Base-by-base conservation (phyloP, 176 grass and related monocot species). In the Guadua angustifolia region DNA sequence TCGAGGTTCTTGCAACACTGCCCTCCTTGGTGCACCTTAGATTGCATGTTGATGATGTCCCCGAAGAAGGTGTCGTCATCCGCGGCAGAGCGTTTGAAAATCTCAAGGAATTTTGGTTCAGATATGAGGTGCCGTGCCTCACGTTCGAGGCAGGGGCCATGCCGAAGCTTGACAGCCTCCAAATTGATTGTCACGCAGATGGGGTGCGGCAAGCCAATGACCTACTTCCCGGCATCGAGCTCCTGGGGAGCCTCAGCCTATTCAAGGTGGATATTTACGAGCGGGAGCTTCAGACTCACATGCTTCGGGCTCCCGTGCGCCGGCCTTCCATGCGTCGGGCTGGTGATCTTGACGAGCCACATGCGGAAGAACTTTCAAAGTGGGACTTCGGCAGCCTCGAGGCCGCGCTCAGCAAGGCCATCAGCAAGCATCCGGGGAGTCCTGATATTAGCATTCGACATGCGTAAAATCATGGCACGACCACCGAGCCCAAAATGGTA, bases 101-200 rank as follows among this genome's bases (percentile, higher is more conserved):
- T 45, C 83, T 85, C 22, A 38, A 2, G 63, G 83, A 76, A 11
- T 85, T 85, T 0, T 5, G 14, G 38, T 78, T 85, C 51, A 25
- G 22, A 0, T 35, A 1, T 7, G 0, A 33, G 24, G 73, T 21
- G 22, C 24, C 21, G 1, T 59, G 74, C 39, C 74, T 85, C 1
- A 15, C 44, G 21, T 82, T 78, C 4, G 16, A 78, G 51, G 49
- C 16, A 10, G 51, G 51, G 17, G 39, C 83, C 35, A 85, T 85
- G 74, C 51, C 26, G 0, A 70, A 12, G 39, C 42, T 85, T 2
- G 7, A 25, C 8, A 78, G 63, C 1, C 64, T 85, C 10, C 1
- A 3, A 0, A 21, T 84, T 21, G 5, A 53, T 0, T 77, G 71
- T 26, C 5, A 33, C 22, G 16, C 0, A 7, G 0, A 32, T 1